Base-by-base conservation (phyloP, 1,139 yeast genomes). In the Kodamaea derodonti region DNA sequence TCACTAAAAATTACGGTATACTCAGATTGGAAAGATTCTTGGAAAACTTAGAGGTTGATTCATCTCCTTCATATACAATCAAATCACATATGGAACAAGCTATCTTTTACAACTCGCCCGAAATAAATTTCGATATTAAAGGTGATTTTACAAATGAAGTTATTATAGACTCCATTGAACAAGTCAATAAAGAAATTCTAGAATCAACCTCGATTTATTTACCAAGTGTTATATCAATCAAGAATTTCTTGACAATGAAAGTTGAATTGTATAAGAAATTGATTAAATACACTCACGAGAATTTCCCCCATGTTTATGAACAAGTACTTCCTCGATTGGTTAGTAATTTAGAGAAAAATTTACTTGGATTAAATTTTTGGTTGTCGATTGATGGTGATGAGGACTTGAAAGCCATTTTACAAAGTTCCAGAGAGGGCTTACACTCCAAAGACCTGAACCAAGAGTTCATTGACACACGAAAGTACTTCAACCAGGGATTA, bases 11-110 rank as follows among this genome's bases (percentile, higher is more conserved):
- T 30, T 69, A 74, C 14, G 95, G 95, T 3, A 74, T 83, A 2
- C 53, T 87, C 27, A 65, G 80, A 40, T 57, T 86, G 11, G 87
- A 81, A 46, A 52, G 74, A 32, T 74, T 70, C 37, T 42, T 49
- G 3, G 58, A 49, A 14, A 33, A 32, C 5, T 45, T 46, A 7
- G 43, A 46, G 13, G 37, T 27, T 7, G 15, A 6, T 34, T 41
- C 16, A 34, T 55, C 53, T 28, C 28, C 28, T 8, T 43, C 65
- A 3, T 57, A 68, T 5, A 64, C 78, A 37, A 67, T 82, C 30
- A 82, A 81, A 51, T 74, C 87, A 0, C 87, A 79, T 45, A 73
- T 88, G 18, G 94, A 84, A 47, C 97, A 88, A 56, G 95, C 87
- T 0, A 75, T 88, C 1, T 83, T 79, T 48, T 82, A 69, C 46